phyloP scores from a whole-genome alignment of 192 early-diverging fungal species.

The Entomortierella chlamydospora region DNA sequence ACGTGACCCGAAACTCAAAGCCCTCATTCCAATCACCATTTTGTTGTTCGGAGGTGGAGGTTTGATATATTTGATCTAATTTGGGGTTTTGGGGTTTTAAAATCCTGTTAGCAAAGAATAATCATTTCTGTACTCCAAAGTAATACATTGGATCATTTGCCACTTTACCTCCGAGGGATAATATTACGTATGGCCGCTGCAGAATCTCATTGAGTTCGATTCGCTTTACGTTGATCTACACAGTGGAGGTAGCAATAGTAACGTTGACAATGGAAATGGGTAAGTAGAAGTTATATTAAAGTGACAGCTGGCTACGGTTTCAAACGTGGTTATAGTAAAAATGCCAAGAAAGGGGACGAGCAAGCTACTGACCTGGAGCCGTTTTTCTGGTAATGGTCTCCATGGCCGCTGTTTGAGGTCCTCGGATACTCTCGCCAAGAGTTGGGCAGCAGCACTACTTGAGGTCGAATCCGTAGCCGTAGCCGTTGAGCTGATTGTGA shows the following conservation, averaged over 20 bases:
- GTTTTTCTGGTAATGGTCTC: constrained; percentile 48
- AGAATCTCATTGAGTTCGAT: constrained; percentile 68
- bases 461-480: background rate
- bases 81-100: too few relatives aligned
- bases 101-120: background rate
- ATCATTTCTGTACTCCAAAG: constrained; percentile 2
- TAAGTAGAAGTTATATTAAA: too few relatives aligned
- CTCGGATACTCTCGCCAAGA: constrained; percentile 38
- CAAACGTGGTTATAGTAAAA: too few relatives aligned
- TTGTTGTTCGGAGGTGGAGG: constrained; percentile 65
- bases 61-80: constrained; percentile 72
- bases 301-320: too few relatives aligned
- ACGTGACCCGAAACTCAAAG: constrained; percentile 75
- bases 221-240: constrained; percentile 69
- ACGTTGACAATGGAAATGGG: too few relatives aligned
- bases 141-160: background rate
- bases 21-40: constrained; percentile 78
- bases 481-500: background rate
- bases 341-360: too few relatives aligned
- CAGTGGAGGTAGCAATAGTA: background rate
- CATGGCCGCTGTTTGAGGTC: constrained; percentile 50
- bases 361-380: constrained; percentile 28
- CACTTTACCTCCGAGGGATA: constrained; percentile 68
- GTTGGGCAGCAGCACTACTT: constrained; percentile 28
- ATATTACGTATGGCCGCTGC: constrained; percentile 71